phyloP scores from a whole-genome alignment of 257 asterid genomes.

The Primulina tabacum region DNA sequence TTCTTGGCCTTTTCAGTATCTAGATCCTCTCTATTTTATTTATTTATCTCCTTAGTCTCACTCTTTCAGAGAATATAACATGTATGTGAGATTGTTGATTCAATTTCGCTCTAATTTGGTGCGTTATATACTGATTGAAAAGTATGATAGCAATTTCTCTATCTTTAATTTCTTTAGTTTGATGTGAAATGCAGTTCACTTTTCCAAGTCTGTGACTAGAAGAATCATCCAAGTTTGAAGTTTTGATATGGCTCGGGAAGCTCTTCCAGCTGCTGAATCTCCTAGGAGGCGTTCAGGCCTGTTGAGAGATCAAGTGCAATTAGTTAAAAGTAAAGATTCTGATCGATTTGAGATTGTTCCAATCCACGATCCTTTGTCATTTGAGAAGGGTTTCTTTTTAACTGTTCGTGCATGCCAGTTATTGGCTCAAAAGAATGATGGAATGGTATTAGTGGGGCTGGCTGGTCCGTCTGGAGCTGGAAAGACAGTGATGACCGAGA shows the following conservation, averaged over 20 bases:
- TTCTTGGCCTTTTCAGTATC: not conserved
- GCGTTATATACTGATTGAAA: not conserved
- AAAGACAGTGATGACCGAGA: slow-evolving; percentile 85
- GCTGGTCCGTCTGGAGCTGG: slow-evolving; percentile 99
- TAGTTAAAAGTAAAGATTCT: slow-evolving; percentile 68
- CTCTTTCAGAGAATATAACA: not conserved
- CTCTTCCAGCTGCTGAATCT: slow-evolving; percentile 53
- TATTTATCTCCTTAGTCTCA: not conserved
- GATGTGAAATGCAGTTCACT: slow-evolving; percentile 10
- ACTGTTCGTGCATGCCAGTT: slow-evolving; percentile 89
- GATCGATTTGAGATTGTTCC: slow-evolving; percentile 81
- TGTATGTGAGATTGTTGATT: not conserved
- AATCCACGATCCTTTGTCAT: slow-evolving; percentile 72
- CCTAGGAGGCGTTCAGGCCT: slow-evolving; percentile 81
- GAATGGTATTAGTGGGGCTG: slow-evolving; percentile 76
- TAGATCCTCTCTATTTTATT: not conserved
- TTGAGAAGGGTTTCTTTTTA: slow-evolving; percentile 90
- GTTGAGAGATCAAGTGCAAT: slow-evolving; percentile 83
- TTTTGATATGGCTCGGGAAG: slow-evolving; percentile 57
- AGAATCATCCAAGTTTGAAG: slow-evolving; percentile 17
- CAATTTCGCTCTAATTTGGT: not conserved
- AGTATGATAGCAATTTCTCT: not conserved
- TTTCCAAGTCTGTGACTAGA: slow-evolving; percentile 6
- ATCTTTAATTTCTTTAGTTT: not conserved
- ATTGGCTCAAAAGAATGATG: slow-evolving; percentile 86